Evolutionary conservation across 768 basidiomycete genomes (phyloP).

Genomic region (Russula sp.): DNA sequence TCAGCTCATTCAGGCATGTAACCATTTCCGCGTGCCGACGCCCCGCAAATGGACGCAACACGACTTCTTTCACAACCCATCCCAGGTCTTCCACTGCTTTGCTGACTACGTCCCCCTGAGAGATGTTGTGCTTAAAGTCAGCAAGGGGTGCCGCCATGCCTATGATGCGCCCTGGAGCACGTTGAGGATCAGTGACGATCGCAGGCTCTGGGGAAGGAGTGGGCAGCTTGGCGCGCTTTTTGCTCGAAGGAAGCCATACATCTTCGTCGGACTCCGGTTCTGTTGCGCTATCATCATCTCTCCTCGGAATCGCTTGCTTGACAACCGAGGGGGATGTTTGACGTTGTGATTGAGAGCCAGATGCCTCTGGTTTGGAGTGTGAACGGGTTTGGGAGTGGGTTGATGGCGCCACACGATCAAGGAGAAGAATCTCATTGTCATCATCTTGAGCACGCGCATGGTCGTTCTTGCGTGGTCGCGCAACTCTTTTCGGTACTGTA

Average conservation of each 20-base stretch:
- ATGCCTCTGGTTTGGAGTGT: slow-evolving; percentile 29
- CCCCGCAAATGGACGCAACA: slow-evolving; percentile 62
- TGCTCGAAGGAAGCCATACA: slow-evolving; percentile 28
- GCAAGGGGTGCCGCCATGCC: slow-evolving; percentile 65
- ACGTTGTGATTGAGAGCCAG: slow-evolving; percentile 17
- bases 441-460: slow-evolving; percentile 61
- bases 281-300: slow-evolving; percentile 43
- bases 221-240: slow-evolving; percentile 22
- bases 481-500: slow-evolving; percentile 59
- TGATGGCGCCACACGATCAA: slow-evolving; percentile 13
- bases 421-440: slow-evolving; percentile 26
- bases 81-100: slow-evolving; percentile 83
- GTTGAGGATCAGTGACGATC: slow-evolving; percentile 40
- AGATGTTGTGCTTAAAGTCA: slow-evolving; percentile 71
- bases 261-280: slow-evolving; percentile 46
- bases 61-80: slow-evolving; percentile 62
- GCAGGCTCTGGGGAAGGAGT: slow-evolving; percentile 28
- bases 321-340: slow-evolving; percentile 11
- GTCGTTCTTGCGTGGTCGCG: slow-evolving; percentile 52
- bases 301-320: slow-evolving; percentile 26
- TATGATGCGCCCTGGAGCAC: slow-evolving; percentile 67
- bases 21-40: slow-evolving; percentile 64
- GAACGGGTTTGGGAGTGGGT: slow-evolving; percentile 4
- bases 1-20: slow-evolving; percentile 63
- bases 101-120: slow-evolving; percentile 69